phyloP scores from a whole-genome alignment of 352 stramenopile species.

The Albugo candida region DNA sequence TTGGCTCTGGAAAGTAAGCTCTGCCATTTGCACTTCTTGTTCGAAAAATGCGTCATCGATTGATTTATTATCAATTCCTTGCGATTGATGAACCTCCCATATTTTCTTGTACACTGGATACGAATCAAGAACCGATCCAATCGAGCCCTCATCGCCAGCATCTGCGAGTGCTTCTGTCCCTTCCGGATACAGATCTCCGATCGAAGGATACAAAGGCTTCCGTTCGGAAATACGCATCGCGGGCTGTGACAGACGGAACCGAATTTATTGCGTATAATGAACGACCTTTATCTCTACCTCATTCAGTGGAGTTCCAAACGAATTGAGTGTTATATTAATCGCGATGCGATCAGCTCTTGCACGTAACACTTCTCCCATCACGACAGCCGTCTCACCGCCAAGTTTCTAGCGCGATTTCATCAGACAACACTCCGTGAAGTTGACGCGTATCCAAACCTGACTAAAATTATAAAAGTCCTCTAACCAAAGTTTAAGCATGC shows the following conservation, averaged over 20 bases:
- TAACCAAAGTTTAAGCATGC: constrained; percentile 95
- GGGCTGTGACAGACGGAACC: constrained; percentile 48
- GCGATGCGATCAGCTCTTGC: constrained; percentile 93
- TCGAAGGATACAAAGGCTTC: constrained; percentile 93
- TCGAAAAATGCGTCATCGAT: constrained; percentile 99
- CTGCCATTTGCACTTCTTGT: constrained; percentile 94
- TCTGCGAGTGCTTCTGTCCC: constrained; percentile 88
- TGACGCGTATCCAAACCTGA: constrained; percentile 18
- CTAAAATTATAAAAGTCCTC: constrained; percentile 91
- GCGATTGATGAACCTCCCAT: constrained; percentile 90
- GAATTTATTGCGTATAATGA: constrained; percentile 1
- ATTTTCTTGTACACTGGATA: constrained; percentile 95
- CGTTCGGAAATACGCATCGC: constrained; percentile 93
- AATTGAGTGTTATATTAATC: constrained; percentile 99
- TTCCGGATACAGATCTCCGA: constrained; percentile 94
- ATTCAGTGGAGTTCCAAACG: constrained; percentile 86
- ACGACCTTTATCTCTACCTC: constrained; percentile 18
- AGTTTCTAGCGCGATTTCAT: constrained; percentile 32
- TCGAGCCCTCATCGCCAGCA: constrained; percentile 76
- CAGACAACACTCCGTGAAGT: not conserved
- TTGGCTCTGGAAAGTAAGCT: constrained; percentile 97
- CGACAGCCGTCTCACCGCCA: constrained; percentile 91
- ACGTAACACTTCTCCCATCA: constrained; percentile 94
- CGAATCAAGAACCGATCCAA: constrained; percentile 80
- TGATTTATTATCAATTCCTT: constrained; percentile 87